These are phyloP conservation scores for Boletus reticuloceps DNA, from an alignment of 768 basidiomycete genomes.

Conservation along the genomic window DNA sequence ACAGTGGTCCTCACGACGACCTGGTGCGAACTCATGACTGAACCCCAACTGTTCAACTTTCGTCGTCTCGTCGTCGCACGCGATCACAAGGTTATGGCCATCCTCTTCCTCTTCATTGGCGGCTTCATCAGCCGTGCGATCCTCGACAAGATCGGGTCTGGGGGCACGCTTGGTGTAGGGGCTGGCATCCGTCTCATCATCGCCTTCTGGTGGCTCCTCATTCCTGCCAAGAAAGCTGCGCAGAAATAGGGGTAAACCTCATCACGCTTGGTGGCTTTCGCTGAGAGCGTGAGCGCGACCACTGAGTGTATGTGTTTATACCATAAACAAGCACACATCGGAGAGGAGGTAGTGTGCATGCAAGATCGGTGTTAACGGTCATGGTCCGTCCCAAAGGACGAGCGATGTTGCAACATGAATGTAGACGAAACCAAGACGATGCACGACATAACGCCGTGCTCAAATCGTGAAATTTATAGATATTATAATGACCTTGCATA, in stretches of 20 bases:
- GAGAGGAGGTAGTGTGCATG: too few relatives aligned
- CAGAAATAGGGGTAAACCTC: neutral
- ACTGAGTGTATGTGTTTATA: too few relatives aligned
- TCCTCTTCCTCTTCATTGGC: constrained; percentile 68
- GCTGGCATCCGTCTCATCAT: constrained; percentile 61
- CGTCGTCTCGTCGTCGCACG: constrained; percentile 53
- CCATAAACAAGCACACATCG: too few relatives aligned
- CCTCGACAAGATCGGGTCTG: constrained; percentile 56
- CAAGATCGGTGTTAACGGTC: too few relatives aligned
- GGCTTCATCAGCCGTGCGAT: constrained; percentile 66
- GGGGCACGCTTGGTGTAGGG: constrained; percentile 64
- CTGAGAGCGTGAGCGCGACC: too few relatives aligned
- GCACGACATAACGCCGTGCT: constrained; percentile 13
- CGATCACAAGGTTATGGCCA: constrained; percentile 71
- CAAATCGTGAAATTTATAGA: neutral
- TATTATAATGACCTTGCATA: neutral
- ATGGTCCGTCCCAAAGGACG: too few relatives aligned
- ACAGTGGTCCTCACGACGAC: constrained; percentile 81
- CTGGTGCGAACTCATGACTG: constrained; percentile 86
- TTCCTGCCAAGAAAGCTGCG: constrained; percentile 36
- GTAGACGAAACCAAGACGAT: neutral
- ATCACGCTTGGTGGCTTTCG: too few relatives aligned
- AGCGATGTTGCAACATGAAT: neutral
- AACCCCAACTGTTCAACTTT: constrained; percentile 67
- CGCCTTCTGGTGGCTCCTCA: constrained; percentile 62